Evolutionary conservation across 1,284 basidiomycete species (phyloP).

Genomic region (Ceratorhiza oryzae-sativae): DNA sequence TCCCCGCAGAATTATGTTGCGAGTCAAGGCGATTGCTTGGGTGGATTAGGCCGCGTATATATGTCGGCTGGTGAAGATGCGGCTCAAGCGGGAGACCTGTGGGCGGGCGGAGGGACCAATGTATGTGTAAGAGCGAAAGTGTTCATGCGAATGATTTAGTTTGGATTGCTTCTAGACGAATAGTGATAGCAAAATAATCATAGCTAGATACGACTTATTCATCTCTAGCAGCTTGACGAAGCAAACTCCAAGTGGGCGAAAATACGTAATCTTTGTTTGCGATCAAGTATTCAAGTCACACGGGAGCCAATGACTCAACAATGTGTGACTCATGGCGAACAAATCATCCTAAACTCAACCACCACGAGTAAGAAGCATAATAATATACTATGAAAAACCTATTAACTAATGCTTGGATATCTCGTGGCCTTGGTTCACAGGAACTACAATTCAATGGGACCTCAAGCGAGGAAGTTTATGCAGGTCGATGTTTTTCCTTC

Average conservation of each 20-base stretch:
- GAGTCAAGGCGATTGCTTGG: slow-evolving; percentile 31
- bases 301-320: neutral
- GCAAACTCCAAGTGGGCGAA: too few species aligned
- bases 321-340: neutral
- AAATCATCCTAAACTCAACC: neutral
- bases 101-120: slow-evolving; percentile 23
- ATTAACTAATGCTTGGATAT: neutral
- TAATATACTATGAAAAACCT: neutral
- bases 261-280: neutral
- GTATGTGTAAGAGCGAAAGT: slow-evolving; percentile 18
- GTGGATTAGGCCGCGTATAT: slow-evolving; percentile 23
- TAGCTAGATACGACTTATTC: too few species aligned
- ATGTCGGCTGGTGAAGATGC: slow-evolving; percentile 8
- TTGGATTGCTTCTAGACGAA: too few species aligned
- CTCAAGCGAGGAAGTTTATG: slow-evolving; percentile 8
- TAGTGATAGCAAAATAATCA: too few species aligned
- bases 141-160: neutral
- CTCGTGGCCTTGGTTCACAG: neutral
- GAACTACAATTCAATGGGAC: neutral
- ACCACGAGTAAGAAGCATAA: neutral
- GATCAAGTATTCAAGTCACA: neutral
- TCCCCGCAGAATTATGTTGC: slow-evolving; percentile 21
- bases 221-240: too few species aligned
- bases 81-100: slow-evolving; percentile 9
- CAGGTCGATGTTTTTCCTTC: slow-evolving; percentile 31